Percentiles rank a stretch among this genome's conserved stretches.
Conservation (phyloP, 257 asterid species). For the Schizonepeta tenuifolia region DNA sequence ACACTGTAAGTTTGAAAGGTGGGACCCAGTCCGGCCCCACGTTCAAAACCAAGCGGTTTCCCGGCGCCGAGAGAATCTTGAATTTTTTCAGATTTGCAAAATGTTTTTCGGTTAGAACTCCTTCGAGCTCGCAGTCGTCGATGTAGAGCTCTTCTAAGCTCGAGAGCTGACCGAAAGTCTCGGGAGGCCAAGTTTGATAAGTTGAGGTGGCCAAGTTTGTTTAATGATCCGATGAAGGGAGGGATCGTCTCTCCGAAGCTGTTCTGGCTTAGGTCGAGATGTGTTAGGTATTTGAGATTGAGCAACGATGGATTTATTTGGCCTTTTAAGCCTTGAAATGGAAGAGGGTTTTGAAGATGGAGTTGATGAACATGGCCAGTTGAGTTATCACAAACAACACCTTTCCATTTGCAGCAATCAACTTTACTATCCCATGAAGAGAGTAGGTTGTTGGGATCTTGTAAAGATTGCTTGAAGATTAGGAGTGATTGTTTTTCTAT, state of each 20-base stretch:
- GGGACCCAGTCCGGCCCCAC: constrained; percentile 37
- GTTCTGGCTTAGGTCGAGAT: constrained; percentile 24
- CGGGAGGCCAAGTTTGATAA: constrained; percentile 33
- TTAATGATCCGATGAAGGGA: constrained; percentile 24
- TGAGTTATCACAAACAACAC: constrained; percentile 25
- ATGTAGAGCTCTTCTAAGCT: neutral
- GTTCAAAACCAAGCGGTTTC: constrained; percentile 30
- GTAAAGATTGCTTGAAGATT: constrained; percentile 20
- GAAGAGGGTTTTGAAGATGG: neutral
- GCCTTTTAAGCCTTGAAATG: constrained; percentile 1
- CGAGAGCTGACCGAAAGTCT: constrained; percentile 34
- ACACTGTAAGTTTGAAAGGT: neutral
- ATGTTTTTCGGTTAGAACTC: constrained; percentile 37
- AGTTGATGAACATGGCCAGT: constrained; percentile 23
- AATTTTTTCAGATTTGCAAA: constrained; percentile 38
- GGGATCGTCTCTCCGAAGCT: constrained; percentile 29
- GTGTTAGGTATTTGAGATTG: constrained; percentile 26
- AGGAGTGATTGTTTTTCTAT: constrained; percentile 31
- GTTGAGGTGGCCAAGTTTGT: constrained; percentile 14
- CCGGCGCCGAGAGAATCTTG: neutral
- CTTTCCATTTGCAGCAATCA: constrained; percentile 33
- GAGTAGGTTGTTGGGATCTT: constrained; percentile 1
- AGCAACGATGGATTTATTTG: constrained; percentile 25
- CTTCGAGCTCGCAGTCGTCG: constrained; percentile 27
- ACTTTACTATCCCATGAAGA: constrained; percentile 26